Conservation (phyloP, 257 asterid genomes). For the Coffea eugenioides region DNA sequence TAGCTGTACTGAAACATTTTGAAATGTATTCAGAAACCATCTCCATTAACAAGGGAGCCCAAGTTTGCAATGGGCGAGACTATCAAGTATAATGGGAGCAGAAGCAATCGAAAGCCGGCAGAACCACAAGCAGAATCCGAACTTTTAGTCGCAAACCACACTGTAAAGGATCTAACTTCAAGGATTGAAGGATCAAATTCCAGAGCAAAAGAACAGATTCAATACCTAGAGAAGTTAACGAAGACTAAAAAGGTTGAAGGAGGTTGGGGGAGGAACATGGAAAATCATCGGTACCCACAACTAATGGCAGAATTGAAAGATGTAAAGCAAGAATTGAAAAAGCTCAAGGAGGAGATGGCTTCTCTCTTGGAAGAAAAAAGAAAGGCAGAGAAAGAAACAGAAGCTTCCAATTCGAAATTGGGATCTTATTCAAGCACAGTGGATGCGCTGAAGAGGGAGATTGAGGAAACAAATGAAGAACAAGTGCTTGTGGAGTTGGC, state of each 20-base stretch:
- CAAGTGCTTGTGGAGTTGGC: constrained; percentile 89
- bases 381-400: constrained; percentile 51
- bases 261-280: constrained; percentile 21
- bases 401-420: constrained; percentile 31
- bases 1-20: background rate
- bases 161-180: constrained; percentile 37
- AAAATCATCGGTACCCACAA: constrained; percentile 29
- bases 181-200: constrained; percentile 55
- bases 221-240: constrained; percentile 45
- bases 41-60: constrained; percentile 47
- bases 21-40: constrained; percentile 18
- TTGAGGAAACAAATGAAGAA: constrained; percentile 71
- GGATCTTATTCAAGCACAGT: constrained; percentile 31
- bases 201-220: constrained; percentile 32
- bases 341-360: constrained; percentile 81
- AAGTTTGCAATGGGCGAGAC: constrained; percentile 46
- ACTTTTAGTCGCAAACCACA: constrained; percentile 52
- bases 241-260: constrained; percentile 31
- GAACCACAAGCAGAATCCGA: constrained; percentile 47
- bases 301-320: constrained; percentile 58
- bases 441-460: constrained; percentile 45
- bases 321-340: constrained; percentile 56
- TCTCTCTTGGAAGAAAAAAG: constrained; percentile 56
- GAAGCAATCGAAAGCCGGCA: constrained; percentile 34
- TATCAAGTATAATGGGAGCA: constrained; percentile 32